These are phyloP conservation scores for Malus sieversii DNA, from an alignment of 306 rosid genomes.

Conservation along the genomic window DNA sequence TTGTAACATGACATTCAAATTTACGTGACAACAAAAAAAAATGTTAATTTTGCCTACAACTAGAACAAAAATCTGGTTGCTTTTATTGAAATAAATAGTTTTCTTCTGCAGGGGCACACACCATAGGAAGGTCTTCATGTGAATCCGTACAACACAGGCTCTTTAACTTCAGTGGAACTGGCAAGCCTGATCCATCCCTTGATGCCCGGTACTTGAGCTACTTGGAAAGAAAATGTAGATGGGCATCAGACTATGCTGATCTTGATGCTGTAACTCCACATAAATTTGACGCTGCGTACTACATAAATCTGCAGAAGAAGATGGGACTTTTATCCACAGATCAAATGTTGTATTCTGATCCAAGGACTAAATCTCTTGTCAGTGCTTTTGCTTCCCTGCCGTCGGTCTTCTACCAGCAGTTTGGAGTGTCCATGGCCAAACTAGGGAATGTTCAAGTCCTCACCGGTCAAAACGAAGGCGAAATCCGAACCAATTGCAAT, in stretches of 20 bases:
- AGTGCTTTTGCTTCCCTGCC: conserved; percentile 33
- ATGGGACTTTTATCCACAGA: conserved; percentile 66
- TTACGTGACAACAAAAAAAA: neutral
- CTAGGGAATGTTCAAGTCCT: conserved; percentile 63
- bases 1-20: neutral
- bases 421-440: conserved; percentile 70
- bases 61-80: neutral
- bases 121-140: conserved; percentile 74
- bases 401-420: conserved; percentile 40
- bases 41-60: neutral
- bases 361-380: conserved; percentile 55
- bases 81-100: neutral
- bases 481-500: conserved; percentile 70
- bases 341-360: conserved; percentile 44
- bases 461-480: conserved; percentile 48
- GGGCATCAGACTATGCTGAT: conserved; percentile 77
- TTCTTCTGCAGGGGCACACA: conserved; percentile 59
- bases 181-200: conserved; percentile 52
- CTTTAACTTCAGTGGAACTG: conserved; percentile 49
- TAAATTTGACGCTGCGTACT: conserved; percentile 49
- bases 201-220: conserved; percentile 41
- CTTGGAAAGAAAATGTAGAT: conserved; percentile 73
- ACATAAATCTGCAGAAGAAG: conserved; percentile 42
- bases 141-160: conserved; percentile 56
- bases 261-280: conserved; percentile 67